A percentile compares a stretch with the other conserved stretches of the same genome.
Evolutionary conservation across 192 early-diverging fungal genomes (phyloP).

Genomic region (Coemansia sp.): DNA sequence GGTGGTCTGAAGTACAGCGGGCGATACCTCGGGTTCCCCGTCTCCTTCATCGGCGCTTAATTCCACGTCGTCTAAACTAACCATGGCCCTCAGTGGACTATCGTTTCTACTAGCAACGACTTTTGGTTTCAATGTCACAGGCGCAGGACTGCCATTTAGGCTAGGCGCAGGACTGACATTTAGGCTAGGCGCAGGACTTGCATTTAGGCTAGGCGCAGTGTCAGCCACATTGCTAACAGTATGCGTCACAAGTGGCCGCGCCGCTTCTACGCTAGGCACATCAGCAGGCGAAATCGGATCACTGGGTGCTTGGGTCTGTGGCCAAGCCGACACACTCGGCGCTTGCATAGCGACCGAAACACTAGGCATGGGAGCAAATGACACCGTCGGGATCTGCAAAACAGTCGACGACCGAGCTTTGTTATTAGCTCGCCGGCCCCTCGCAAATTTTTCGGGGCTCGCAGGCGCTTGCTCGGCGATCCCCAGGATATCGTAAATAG

Average conservation of each 20-base stretch:
- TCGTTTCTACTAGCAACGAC: background rate
- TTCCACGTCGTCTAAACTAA: background rate
- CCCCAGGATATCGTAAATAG: constrained; percentile 49
- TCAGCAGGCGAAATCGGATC: background rate
- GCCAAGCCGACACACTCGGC: background rate
- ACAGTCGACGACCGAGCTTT: background rate
- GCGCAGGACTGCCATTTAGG: background rate
- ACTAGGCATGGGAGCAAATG: background rate
- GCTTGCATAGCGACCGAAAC: background rate
- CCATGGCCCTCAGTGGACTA: constrained; percentile 7
- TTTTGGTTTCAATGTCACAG: background rate
- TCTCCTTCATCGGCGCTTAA: background rate
- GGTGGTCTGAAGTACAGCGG: background rate
- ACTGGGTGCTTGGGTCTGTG: background rate
- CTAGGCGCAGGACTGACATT: background rate
- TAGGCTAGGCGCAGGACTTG: background rate
- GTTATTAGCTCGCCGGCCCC: background rate
- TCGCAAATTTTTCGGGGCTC: background rate
- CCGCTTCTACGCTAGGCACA: background rate
- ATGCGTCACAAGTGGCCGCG: background rate
- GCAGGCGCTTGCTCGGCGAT: constrained; percentile 26
- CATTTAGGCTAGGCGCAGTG: background rate
- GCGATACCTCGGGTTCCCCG: background rate
- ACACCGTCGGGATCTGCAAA: background rate
- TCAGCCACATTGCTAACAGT: background rate